These are phyloP conservation scores for Cercospora brassicicola DNA, from an alignment of 2,329 filamentous ascomycete genomes.

Conservation along the genomic window DNA sequence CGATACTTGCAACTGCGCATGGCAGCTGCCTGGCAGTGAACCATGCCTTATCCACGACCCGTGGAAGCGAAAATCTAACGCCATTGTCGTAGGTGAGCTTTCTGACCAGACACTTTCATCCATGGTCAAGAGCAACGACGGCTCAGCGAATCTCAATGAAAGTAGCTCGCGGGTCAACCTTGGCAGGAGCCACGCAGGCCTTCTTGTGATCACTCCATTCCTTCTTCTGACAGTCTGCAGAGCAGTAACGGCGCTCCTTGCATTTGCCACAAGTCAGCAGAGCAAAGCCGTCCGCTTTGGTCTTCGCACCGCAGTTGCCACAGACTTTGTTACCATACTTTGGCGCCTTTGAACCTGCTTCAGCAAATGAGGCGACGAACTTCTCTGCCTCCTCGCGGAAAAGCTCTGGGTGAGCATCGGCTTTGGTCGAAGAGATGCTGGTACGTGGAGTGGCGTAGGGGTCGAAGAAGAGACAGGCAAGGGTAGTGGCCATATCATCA, in stretches of 20 bases:
- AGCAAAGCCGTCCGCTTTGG: background rate
- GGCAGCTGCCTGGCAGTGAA: background rate
- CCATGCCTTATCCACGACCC: background rate
- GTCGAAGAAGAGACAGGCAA: background rate
- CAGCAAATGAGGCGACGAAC: background rate
- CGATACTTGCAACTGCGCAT: background rate
- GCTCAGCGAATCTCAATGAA: background rate
- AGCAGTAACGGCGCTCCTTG: constrained; percentile 50
- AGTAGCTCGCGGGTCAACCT: background rate
- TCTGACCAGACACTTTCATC: background rate
- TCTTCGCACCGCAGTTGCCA: background rate
- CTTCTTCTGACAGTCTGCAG: constrained; percentile 53
- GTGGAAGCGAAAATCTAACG: background rate
- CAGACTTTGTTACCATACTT: background rate
- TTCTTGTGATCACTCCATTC: constrained; percentile 56
- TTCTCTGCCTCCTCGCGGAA: background rate
- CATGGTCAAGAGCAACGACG: background rate
- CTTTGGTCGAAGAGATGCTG: constrained; percentile 3
- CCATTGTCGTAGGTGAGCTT: background rate
- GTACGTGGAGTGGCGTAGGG: background rate
- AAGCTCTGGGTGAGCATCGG: background rate
- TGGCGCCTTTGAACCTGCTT: background rate
- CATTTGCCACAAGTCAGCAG: constrained; percentile 13
- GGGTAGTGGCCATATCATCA: background rate
- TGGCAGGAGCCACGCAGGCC: constrained; percentile 24